phyloP scores from a whole-genome alignment of 768 basidiomycete species.

The Lactarius evosmus region DNA sequence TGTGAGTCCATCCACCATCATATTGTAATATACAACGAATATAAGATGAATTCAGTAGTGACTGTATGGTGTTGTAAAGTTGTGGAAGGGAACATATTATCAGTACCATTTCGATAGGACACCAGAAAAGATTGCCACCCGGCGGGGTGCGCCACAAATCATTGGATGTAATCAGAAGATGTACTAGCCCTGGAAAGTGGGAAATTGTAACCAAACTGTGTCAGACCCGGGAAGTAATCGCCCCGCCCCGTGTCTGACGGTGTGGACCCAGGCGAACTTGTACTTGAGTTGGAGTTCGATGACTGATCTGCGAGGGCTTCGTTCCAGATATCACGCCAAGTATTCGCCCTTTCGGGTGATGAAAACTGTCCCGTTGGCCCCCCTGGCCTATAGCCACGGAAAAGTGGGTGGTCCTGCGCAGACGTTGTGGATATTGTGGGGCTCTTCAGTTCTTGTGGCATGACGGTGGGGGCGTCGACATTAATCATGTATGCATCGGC shows the following conservation, averaged over 20 bases:
- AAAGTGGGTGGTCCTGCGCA: conserved; percentile 26
- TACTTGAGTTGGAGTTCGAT: background rate
- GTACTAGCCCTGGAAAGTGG: background rate
- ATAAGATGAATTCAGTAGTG: too few species aligned
- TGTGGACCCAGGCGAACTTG: background rate
- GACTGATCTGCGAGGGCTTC: conserved; percentile 12
- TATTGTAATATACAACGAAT: too few species aligned
- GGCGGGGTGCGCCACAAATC: background rate
- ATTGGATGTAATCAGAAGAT: background rate
- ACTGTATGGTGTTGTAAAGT: too few species aligned
- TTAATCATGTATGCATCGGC: conserved; percentile 26
- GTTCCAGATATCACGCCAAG: conserved; percentile 23
- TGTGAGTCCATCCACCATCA: too few species aligned
- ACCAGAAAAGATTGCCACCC: background rate
- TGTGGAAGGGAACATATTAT: too few species aligned
- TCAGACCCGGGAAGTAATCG: background rate
- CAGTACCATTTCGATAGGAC: background rate
- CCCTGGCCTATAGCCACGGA: conserved; percentile 16
- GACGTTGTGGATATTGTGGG: background rate
- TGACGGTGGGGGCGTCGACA: conserved; percentile 7
- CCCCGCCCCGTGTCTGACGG: background rate
- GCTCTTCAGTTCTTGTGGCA: conserved; percentile 11
- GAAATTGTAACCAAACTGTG: background rate
- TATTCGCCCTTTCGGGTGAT: background rate
- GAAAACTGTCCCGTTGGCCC: background rate